Evolutionary conservation across 768 basidiomycete species (phyloP), one percentile per base, ranked within the genome.

Genomic region (Sporobolomyces pararoseus): DNA sequence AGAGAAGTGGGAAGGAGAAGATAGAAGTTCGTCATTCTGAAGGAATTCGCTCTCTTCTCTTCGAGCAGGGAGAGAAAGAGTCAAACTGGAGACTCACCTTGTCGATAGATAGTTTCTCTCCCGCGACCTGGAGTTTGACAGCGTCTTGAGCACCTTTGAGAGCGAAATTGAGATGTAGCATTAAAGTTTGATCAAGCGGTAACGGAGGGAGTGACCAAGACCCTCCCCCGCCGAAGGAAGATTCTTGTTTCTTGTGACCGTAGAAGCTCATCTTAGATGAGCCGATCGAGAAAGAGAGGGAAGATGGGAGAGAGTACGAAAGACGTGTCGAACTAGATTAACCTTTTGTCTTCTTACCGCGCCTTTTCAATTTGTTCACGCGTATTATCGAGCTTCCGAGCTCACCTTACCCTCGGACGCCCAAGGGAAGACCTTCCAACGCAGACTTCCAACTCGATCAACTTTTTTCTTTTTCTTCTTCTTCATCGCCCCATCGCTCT

Each of bases 91-190:
- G 23, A 35, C 51, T n/a, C 7, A 69, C 71, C 63, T 68, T 68
- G 57, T 70, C 60, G 7, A 31, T 44, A 13, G 68, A 42, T 25
- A 74, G 31, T 25, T 70, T 70, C 17, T 74, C 52, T 0, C 65
- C 60, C 7, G 68, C 73, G 6, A 60, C 39, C 10, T 55, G 23
- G n/a, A 70, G 23, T 29, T 65, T 64, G 44, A 55, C 4, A 17
- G 73, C 61, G 25, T 74, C 73, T 7, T 32, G 21, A 0, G 44
- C 53, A 19, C 66, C 66, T 16, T 46, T 25, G 12, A 61, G 31
- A 13, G 67, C 72, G 52, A 73, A 73, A 16, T 44, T 52, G 32
- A 39, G 31, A 6, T 73, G 72, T 25, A 70, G 62, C 17, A 31
- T 52, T 49, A 70, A 42, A 19, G 72, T 73, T 37, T 70, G 57